Evolutionary conservation across 306 rosid genomes (phyloP), one percentile per base, ranked within the genome.

Genomic region (Aeschynomene evenia): DNA sequence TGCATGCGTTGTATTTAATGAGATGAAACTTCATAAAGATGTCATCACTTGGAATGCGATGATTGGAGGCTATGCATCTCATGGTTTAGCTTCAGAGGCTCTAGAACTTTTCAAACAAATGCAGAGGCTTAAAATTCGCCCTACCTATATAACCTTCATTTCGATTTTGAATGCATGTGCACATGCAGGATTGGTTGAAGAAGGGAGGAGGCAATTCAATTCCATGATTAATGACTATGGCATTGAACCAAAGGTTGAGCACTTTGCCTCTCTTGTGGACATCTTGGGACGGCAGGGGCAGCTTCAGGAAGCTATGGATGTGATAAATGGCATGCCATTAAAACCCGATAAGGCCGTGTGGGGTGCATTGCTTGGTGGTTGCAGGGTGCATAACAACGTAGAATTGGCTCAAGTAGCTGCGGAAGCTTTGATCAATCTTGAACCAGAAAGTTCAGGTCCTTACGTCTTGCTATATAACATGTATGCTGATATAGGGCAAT

Each of bases 41-140:
- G 86, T 82, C 53, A 78, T 82, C 51, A 74, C 86, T 66, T 82
- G 83, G 86, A 82, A 78, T 70, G 83, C 83, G 36, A 82, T 78
- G 83, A 82, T 82, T 70, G 83, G 86, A 52, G 86, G 83, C 46
- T 82, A 82, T 74, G 86, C 86, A 59, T 78, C 71, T 36, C 86
- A 82, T 16, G 81, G 86, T 24, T 70, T 82, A 43, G 83, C 83
- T n/a, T 23, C 54, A 36, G 78, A 78, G 72, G 83, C 86, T 51
- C 57, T 82, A 48, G 83, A 78, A 28, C 83, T 78, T 60, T 82
- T 82, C 51, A 52, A 82, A 74, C 40, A 52, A 45, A 78, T 82
- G 86, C 79, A 74, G 72, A 70, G 65, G 61, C 68, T 54, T 59
- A 78, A 82, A 65, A 59, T 78, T 43, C 69, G 74, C 56, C 86